Conservation (phyloP, 768 basidiomycete genomes). For the Auriscalpium microsporum region DNA sequence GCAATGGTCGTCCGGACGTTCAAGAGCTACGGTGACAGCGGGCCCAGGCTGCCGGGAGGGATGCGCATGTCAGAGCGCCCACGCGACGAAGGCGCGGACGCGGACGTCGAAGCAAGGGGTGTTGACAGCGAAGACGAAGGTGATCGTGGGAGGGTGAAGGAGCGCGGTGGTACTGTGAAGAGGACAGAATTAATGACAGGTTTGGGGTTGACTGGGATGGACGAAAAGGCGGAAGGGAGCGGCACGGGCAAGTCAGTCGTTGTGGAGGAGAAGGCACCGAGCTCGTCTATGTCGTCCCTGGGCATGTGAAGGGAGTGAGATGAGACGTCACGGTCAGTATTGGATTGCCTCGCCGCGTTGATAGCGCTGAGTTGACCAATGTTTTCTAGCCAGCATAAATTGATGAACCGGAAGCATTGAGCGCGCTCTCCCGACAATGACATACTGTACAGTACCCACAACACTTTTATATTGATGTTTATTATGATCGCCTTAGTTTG, state of each 20-base stretch:
- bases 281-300: not conserved
- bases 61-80: not conserved
- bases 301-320: not conserved
- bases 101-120: not conserved
- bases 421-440: too few species aligned
- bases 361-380: too few species aligned
- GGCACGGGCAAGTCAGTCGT: not conserved
- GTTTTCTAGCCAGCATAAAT: too few species aligned
- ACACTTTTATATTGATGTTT: too few species aligned
- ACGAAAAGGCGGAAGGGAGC: not conserved
- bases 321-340: too few species aligned
- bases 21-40: slow-evolving; percentile 42
- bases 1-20: slow-evolving; percentile 53
- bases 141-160: slow-evolving; percentile 8
- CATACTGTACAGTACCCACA: too few species aligned
- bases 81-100: not conserved
- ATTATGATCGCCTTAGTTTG: too few species aligned
- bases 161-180: not conserved
- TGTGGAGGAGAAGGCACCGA: not conserved
- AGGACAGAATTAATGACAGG: slow-evolving; percentile 13
- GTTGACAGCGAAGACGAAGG: not conserved
- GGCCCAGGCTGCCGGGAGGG: not conserved
- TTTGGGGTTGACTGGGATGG: slow-evolving; percentile 12
- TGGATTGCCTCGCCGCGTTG: too few species aligned
- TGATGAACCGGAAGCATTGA: too few species aligned